Evolutionary conservation across 352 stramenopile genomes (phyloP), one percentile per base, ranked within the genome.

Genomic region (Phytopythium montanum): DNA sequence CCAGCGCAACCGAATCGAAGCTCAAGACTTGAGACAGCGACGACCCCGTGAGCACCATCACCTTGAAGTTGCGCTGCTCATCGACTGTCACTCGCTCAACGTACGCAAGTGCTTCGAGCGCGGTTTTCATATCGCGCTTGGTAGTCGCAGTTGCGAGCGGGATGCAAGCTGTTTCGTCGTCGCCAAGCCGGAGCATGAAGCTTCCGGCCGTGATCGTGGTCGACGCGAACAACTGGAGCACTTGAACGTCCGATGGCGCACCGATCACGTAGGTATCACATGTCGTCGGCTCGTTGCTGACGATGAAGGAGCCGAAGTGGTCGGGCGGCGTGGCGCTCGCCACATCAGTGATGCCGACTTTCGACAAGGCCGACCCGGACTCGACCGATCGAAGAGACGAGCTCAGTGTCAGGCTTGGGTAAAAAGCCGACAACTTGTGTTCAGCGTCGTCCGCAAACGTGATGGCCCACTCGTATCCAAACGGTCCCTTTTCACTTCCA

Each of bases 211-310:
- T 88, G 48, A 87, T 70, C 2, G 81, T 92, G 1, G 77, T 92
- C 13, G 66, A 52, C 5, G 76, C 81, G 70, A 90, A 90, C 1
- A 93, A 62, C 55, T 89, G 79, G 5, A 93, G 12, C 14, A 93
- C 69, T 69, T 93, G 84, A 26, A 85, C 74, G 0, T 65, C 54
- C 0, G 84, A 92, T 12, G 79, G 74, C 10, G 70, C 69, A 6
- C 84, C 84, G 23, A 90, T 64, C 5, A 79, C 64, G 56, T 91
- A 93, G 16, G 78, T 80, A 56, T 93, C 79, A 50, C 84, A 93
- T 18, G 54, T 57, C 2, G 34, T 34, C 10, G 69, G 42, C 6
- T 88, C 66, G 21, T 73, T 89, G 53, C 81, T 90, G 19, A 93
- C 52, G 21, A 84, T 76, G 26, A 92, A 69, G 8, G 59, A 69